A percentile compares a stretch with the other conserved stretches of the same genome.
Evolutionary conservation across 768 basidiomycete species (phyloP).

Genomic region (Suillus decipiens): DNA sequence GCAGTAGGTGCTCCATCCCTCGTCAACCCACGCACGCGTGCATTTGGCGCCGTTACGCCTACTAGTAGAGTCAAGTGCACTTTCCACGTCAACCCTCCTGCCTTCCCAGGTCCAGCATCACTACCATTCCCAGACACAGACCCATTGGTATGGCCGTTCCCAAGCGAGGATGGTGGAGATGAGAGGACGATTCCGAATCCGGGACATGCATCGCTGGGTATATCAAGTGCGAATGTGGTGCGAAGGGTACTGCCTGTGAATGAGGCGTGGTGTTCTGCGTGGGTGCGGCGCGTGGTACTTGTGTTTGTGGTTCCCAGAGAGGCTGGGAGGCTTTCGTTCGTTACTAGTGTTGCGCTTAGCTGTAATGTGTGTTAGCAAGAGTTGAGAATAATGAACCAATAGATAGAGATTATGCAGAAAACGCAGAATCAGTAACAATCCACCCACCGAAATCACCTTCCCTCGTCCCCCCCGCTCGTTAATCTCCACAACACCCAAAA

Average conservation of each 20-base stretch:
- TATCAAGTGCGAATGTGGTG: conserved; percentile 86
- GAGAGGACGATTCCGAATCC: conserved; percentile 51
- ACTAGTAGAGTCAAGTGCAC: conserved; percentile 87
- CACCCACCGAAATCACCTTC: conserved; percentile 79
- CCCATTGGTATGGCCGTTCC: background rate
- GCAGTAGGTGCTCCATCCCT: conserved; percentile 63
- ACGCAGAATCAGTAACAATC: background rate
- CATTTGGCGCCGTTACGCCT: conserved; percentile 54
- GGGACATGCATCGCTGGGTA: conserved; percentile 90
- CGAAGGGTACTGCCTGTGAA: conserved; percentile 73
- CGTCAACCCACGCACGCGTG: conserved; percentile 46
- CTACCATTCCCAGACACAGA: background rate
- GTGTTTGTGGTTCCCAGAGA: conserved; percentile 26
- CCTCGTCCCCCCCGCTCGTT: conserved; percentile 71
- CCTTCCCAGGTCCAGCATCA: conserved; percentile 7
- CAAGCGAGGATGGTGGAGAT: background rate
- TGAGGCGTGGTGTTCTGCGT: conserved; percentile 84
- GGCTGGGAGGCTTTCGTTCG: conserved; percentile 81
- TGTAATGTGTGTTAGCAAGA: conserved; percentile 29
- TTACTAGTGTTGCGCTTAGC: conserved; percentile 88
- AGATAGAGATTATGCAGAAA: background rate
- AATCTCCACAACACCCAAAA: conserved; percentile 84
- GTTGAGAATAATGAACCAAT: background rate
- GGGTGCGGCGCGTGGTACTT: conserved; percentile 62
- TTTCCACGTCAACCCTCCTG: conserved; percentile 90